Evolutionary conservation across 371 early-diverging fungal species (phyloP), one percentile per base, ranked within the genome.

Genomic region (Apophysomyces trapeziformis): DNA sequence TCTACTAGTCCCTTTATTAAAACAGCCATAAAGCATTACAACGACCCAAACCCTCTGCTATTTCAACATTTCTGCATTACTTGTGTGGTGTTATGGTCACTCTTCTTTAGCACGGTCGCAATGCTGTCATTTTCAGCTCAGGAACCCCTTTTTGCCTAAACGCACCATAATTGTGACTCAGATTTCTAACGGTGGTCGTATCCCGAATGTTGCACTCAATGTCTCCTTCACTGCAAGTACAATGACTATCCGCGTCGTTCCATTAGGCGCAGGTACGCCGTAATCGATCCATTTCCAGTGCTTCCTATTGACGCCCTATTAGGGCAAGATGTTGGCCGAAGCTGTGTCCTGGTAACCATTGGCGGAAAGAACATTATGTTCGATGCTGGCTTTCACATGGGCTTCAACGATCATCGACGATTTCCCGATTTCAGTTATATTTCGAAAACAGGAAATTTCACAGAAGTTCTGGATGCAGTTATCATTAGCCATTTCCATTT

Each of bases 351-450:
- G 39, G 92, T 95, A 57, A 90, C 93, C 5, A 85, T 98, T 38
- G 91, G 94, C 50, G 91, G 90, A 39, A 92, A 92, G 74, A 96
- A 92, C 59, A 92, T 98, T 37, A 96, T 99, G 97, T 91, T 99
- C 73, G 99, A 99, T 32, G 38, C 14, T 79, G 83, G 99, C 12
- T 92, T 95, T 91, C 99, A 99, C 81, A 98, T 99, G 97, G 99
- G 99, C 5, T 99, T 95, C 81, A 90, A 89, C 60, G 99, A 99
- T 76, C 86, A 87, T 43, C 87, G 99, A 60, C 89, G 97, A 57
- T 99, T 97, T 71, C 99, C 99, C 6, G 99, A 99, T 79, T 99
- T 99, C 68, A 88, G 90, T 45, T 96, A 93, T 76, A 91, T 99
- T 8, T 92, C 96, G 44, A 90, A 88, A 65, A 85, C 91, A 5